Percentiles rank a stretch among this genome's conserved stretches.
phyloP scores from a whole-genome alignment of 2,329 filamentous ascomycete species.

The Madurella fahalii region DNA sequence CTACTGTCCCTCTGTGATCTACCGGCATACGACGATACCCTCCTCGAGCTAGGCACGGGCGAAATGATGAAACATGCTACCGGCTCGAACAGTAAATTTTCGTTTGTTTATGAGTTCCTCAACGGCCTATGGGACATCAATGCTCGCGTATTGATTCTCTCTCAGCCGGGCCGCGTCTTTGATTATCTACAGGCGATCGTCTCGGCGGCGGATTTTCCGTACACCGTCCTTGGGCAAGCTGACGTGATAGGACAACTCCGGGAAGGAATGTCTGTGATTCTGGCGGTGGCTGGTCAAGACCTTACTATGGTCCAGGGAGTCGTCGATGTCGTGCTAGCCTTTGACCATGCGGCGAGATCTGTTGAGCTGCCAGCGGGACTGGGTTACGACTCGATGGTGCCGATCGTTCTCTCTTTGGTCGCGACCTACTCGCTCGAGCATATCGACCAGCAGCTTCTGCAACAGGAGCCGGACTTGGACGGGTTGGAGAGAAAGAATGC shows the following conservation, averaged over 20 bases:
- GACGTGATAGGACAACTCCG: slow-evolving; percentile 11
- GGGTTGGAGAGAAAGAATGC: slow-evolving; percentile 45
- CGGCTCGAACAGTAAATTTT: slow-evolving; percentile 57
- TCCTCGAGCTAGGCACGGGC: slow-evolving; percentile 38
- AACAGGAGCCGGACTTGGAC: slow-evolving; percentile 37
- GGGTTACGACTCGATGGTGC: slow-evolving; percentile 25
- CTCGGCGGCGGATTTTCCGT: slow-evolving; percentile 35
- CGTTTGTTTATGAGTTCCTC: slow-evolving; percentile 55
- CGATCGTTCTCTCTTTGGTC: slow-evolving; percentile 47
- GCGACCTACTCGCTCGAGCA: slow-evolving; percentile 54
- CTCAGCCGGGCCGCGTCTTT: slow-evolving; percentile 45
- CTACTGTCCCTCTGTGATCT: slow-evolving; percentile 56
- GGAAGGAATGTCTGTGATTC: slow-evolving; percentile 35
- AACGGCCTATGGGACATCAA: slow-evolving; percentile 39
- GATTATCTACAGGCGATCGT: slow-evolving; percentile 51
- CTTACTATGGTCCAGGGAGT: slow-evolving; percentile 35
- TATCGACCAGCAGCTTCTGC: slow-evolving; percentile 44
- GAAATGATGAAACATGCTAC: slow-evolving; percentile 50
- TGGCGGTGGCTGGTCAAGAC: slow-evolving; percentile 40
- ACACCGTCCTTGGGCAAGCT: slow-evolving; percentile 27
- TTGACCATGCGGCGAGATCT: slow-evolving; percentile 47
- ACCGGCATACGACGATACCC: slow-evolving; percentile 48
- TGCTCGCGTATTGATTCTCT: slow-evolving; percentile 51
- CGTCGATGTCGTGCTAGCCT: slow-evolving; percentile 51
- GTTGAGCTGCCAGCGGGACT: slow-evolving; percentile 32